Percentiles rank a stretch among this genome's conserved stretches.
Conservation (phyloP, 169 alveolate species). For the Cryptosporidium sp. region DNA sequence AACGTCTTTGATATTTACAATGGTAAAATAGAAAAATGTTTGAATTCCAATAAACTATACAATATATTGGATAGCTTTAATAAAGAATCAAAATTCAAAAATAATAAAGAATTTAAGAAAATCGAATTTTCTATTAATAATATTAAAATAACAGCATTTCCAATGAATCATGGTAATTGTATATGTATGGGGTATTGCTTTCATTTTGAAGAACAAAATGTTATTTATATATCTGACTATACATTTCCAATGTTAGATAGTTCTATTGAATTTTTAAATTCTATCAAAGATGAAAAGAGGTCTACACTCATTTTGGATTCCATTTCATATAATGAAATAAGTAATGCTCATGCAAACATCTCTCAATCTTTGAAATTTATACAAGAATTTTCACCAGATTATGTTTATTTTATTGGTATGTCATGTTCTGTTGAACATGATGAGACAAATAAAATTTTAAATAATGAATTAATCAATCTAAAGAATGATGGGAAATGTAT, state of each 20-base stretch:
- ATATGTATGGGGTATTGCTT: slow-evolving; percentile 66
- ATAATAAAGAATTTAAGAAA: not conserved
- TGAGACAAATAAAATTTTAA: slow-evolving; percentile 16
- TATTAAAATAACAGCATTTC: slow-evolving; percentile 50
- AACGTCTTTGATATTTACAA: slow-evolving; percentile 36
- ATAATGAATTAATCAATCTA: slow-evolving; percentile 42
- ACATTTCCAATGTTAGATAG: slow-evolving; percentile 53
- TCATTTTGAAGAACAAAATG: slow-evolving; percentile 33
- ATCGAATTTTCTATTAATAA: slow-evolving; percentile 24
- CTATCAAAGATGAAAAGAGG: not conserved
- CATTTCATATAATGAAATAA: slow-evolving; percentile 31
- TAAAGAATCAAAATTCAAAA: not conserved
- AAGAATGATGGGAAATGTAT: slow-evolving; percentile 40
- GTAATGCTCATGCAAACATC: slow-evolving; percentile 68
- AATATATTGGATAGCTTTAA: not conserved
- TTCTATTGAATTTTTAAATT: slow-evolving; percentile 39
- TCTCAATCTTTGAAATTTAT: slow-evolving; percentile 28
- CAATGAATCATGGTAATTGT: slow-evolving; percentile 73
- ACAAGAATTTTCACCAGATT: slow-evolving; percentile 50
- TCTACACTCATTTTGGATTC: slow-evolving; percentile 63
- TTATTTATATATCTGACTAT: slow-evolving; percentile 51
- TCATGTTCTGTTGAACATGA: slow-evolving; percentile 55
- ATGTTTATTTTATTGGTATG: slow-evolving; percentile 65
- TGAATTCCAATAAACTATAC: not conserved
- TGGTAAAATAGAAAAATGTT: slow-evolving; percentile 7